These are phyloP conservation scores for Fraxinus sp. DNA, from an alignment of 305 asterid genomes.

Conservation along the genomic window DNA sequence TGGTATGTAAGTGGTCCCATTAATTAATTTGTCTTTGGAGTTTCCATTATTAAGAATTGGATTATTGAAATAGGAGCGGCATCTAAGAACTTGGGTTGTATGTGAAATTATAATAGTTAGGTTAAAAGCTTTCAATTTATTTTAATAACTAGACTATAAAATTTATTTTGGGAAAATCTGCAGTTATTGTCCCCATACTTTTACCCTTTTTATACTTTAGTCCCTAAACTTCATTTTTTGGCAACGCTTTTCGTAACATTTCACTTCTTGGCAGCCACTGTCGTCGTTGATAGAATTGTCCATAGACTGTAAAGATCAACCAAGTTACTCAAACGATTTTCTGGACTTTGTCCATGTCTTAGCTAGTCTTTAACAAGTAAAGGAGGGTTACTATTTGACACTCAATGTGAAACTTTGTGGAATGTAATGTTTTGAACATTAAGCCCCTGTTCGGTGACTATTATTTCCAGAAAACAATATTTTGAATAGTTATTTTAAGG, in stretches of 20 bases:
- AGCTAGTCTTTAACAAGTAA: not conserved
- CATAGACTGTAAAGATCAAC: not conserved
- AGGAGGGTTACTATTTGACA: too few relatives aligned
- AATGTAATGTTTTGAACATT: too few relatives aligned
- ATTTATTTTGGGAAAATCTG: not conserved
- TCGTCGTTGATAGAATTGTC: not conserved
- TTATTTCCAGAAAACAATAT: too few relatives aligned
- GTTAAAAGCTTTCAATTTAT: not conserved
- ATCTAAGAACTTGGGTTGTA: not conserved
- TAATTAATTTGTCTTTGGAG: not conserved
- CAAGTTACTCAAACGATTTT: not conserved
- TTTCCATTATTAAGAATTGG: not conserved
- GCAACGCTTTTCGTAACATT: not conserved
- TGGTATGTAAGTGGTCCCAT: not conserved
- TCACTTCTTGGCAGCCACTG: not conserved
- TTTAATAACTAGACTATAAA: not conserved
- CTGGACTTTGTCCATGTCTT: not conserved
- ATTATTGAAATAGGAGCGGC: not conserved
- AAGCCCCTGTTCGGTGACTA: too few relatives aligned
- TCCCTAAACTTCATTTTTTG: not conserved
- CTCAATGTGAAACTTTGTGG: too few relatives aligned
- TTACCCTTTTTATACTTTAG: not conserved
- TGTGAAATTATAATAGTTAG: not conserved
- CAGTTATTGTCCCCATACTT: not conserved
- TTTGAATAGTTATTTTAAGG: too few relatives aligned